These are phyloP conservation scores for Antrodiella citrinella DNA, from an alignment of 768 basidiomycete genomes.

Conservation along the genomic window DNA sequence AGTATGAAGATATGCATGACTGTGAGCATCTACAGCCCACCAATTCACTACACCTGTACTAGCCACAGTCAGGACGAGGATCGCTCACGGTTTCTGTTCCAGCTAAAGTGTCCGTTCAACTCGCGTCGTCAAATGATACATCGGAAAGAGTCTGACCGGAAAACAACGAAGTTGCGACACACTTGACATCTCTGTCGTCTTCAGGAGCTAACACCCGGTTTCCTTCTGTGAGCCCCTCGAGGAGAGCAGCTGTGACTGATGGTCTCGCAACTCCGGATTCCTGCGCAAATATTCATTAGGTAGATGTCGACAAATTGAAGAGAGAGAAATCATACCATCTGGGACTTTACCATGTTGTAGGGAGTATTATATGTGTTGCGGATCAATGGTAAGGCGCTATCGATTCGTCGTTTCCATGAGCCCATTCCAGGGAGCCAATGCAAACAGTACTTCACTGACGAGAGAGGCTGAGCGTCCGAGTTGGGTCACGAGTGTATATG, in stretches of 20 bases:
- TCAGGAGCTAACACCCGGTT: conserved; percentile 1
- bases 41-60: not conserved
- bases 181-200: conserved; percentile 4
- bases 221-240: conserved; percentile 8
- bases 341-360: conserved; percentile 8
- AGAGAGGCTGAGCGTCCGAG: not conserved
- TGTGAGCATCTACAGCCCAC: not conserved
- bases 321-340: conserved; percentile 9
- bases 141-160: conserved; percentile 2
- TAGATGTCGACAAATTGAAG: not conserved
- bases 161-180: conserved; percentile 5
- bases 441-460: not conserved
- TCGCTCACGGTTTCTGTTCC: not conserved
- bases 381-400: not conserved
- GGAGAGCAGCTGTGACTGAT: conserved; percentile 13
- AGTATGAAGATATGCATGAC: not conserved
- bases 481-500: not conserved
- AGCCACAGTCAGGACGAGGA: not conserved
- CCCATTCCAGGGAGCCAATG: not conserved
- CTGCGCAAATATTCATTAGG: conserved; percentile 7
- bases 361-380: conserved; percentile 14
- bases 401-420: not conserved
- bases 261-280: conserved; percentile 9
- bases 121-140: not conserved
- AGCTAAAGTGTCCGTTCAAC: not conserved